Conservation (phyloP, 75 land plant genomes). For the Cupressus sempervirens region DNA sequence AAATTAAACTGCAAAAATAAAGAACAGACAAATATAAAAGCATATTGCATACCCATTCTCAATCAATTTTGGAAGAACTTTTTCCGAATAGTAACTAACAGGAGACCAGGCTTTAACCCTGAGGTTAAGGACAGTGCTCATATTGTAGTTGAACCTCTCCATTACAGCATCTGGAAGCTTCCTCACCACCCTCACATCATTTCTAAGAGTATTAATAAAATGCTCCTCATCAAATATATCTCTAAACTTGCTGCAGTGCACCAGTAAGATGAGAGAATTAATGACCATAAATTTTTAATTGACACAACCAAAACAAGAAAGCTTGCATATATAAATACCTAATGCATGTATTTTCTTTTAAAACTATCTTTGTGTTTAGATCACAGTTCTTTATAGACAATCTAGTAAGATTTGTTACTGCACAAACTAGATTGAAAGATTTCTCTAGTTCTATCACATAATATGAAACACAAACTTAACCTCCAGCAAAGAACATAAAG, state of each 20-base stretch:
- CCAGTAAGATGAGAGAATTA: neutral
- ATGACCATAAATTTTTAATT: neutral
- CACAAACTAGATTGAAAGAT: no score
- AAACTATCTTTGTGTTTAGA: neutral
- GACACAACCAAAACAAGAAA: neutral
- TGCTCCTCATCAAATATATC: conserved; percentile 82
- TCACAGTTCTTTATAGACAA: no score
- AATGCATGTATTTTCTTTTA: neutral
- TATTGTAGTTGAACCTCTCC: conserved; percentile 48
- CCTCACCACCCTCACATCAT: conserved; percentile 49
- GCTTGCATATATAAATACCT: neutral
- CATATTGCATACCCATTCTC: conserved; percentile 39
- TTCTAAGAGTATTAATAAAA: conserved; percentile 55
- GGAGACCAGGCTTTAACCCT: conserved; percentile 68
- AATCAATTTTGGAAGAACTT: conserved; percentile 50
- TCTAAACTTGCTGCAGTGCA: conserved; percentile 55
- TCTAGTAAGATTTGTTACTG: no score
- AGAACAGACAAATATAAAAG: neutral
- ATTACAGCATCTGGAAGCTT: conserved; percentile 51
- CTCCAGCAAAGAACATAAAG: no score
- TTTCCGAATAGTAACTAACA: conserved; percentile 48
- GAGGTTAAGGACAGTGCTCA: conserved; percentile 51
- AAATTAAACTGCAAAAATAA: neutral
- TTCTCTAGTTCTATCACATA: no score
- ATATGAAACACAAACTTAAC: no score